Base-by-base conservation (phyloP, 148 eudicot genomes). In the Camellia lanceoleosa region DNA sequence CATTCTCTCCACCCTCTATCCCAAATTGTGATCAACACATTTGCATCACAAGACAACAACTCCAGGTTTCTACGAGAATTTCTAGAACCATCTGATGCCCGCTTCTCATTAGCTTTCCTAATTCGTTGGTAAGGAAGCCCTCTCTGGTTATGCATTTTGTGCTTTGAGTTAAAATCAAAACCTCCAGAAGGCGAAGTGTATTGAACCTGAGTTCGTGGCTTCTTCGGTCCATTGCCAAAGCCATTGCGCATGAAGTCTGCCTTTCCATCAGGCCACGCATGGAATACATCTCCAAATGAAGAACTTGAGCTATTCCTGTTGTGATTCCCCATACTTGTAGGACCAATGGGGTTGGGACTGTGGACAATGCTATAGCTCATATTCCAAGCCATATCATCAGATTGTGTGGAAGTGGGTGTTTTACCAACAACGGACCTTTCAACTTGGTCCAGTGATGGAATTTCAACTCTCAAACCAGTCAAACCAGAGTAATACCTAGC, bases 1-100 rank as follows among this genome's bases (percentile, higher is more conserved):
- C 70, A 85, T 84, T 87, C 95, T 87, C 99, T 91, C 99, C 98
- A 91, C 64, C 99, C 97, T 81, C 87, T 86, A 47, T 93, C 95
- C 58, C 89, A 92, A 49, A 64, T 61, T 64, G 89, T 93, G 75
- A 92, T 85, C 83, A 93, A 85, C 43, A 92, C 85, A 83, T 96
- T 96, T 54, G 87, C 93, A 85, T 87, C 92, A 87, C 95, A 92
- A 77, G 89, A 81, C 76, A 87, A 61, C 59, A 84, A 78, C 62
- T 90, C 98, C 77, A 88, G 68, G 74, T 88, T 92, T 81, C 89
- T 91, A 51, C 81, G 87, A 68, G 80, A 75, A 54, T 81, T 80
- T 69, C 82, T 86, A 56, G 86, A 75, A 83, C 79, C 87, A 83
- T 90, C 92, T 52, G 88, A 79, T 63, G 79, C 71, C 83, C 80